Evolutionary conservation across 2,329 filamentous ascomycete species (phyloP), one percentile per base, ranked within the genome.

Genomic region (Xylariaceae sp.): DNA sequence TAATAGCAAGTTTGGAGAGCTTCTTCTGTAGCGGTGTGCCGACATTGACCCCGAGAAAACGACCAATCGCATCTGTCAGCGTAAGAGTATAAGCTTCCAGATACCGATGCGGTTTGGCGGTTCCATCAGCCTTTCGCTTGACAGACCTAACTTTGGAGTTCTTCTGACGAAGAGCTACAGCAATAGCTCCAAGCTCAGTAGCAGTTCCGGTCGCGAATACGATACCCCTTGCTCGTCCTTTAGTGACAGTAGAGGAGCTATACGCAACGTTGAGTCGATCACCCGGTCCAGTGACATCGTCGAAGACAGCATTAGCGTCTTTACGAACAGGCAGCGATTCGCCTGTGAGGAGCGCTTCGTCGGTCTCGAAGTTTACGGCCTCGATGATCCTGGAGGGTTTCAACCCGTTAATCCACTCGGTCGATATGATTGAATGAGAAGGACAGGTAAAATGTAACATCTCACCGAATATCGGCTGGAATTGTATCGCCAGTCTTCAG

Each of bases 11-110:
- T 65, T 82, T 81, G 44, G 84, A 86, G 14, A 89, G 74, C 63
- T 86, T 88, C 60, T 80, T 78, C 66, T 88, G 84, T 16, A 89
- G 74, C 3, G 86, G 87, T 11, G 86, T 89, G 43, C 87, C 86
- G 12, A 86, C 79, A 49, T 81, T 86, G 53, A 88, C 78, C 47
- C 86, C 86, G 9, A 89, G 73, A 63, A 89, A 87, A 36, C 77
- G 75, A 5, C 82, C 83, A 52, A 86, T 68, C 6, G 78, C 79
- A 64, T 86, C 82, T 12, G 74, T 76, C 40, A 77, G 66, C 3
- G 82, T 86, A 69, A 77, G 59, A 9, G 69, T 69, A 40, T 69
- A 74, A 33, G 74, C 74, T 56, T 75, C 67, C 16, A 74, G 56
- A 56, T 83, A 80, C 60, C 78, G 78, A 43, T 77, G 73, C 53